Base-by-base conservation (phyloP, 768 basidiomycete species). In the Arthromyces matolae region DNA sequence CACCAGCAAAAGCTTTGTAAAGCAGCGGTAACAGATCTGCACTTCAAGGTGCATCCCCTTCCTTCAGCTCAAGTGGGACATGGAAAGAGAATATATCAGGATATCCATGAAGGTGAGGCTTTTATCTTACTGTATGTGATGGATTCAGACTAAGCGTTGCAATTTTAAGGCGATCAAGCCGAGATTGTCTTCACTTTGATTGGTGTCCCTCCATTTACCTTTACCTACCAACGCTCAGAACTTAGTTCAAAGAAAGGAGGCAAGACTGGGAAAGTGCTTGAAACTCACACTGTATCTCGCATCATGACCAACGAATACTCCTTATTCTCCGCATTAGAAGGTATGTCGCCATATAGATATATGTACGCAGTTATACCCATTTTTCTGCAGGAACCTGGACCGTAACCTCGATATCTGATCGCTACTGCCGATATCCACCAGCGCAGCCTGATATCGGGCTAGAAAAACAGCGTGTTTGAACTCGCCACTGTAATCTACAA, bases 141-240 rank as follows among this genome's bases (percentile, higher is more conserved):
- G 27, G 16, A 41, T 23, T 18, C 18, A 39, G 25, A 31, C n/a
- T 35, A 14, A 14, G 9, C 13, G 24, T 14, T 46, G 13, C 37
- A 41, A 25, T 41, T 23, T 9, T 28, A 10, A 90, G 89, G 90
- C 46, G 90, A 93, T 60, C 88, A 96, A 71, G 93, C 95, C 14
- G 90, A 93, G 65, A 96, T 99, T 50, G 69, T 86, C 33, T 97
- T 99, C 66, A 84, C 84, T 3, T 78, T 99, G 44, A 74, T 85
- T 25, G 96, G 96, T 36, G 87, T 90, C 62, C 87, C 96, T 14
- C 96, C 96, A 0, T 99, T 97, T 70, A 86, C 93, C 1, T 97
- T 99, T 68, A 93, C 93, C 0, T 94, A 94, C 67, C 89, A 93
- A 64, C 80, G 91, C 38, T 78, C 89, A 2, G 90, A 91, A 65